Evolutionary conservation across 768 basidiomycete genomes (phyloP), one percentile per base, ranked within the genome.

Genomic region (Kondoa malvinella): DNA sequence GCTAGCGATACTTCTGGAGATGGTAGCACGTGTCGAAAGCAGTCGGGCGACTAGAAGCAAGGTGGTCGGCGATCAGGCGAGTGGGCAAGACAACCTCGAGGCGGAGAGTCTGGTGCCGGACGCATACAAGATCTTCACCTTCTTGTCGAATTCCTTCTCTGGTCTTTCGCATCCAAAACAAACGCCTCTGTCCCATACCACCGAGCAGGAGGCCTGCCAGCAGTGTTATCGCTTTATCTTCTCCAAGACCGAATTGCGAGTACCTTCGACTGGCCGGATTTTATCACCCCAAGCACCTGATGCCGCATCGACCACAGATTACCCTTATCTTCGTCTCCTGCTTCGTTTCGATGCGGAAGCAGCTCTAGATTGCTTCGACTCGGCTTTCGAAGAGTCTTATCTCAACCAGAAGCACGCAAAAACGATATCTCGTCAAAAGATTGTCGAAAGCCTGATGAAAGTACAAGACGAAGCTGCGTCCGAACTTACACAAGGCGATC

Each of bases 351-450:
- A 97, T 75, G 82, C 94, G 12, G 95, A 99, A 77, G 88, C 90
- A 0, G 88, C 92, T 75, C 83, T 99, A 12, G 91, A 99, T 75
- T 85, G 88, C 1, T 80, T 99, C 69, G 95, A 99, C 76, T 85
- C 92, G 68, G 91, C 89, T 0, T 94, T 97, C 72, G 95, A 99
- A 76, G 92, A 96, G 72, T 77, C 86, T 1, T 94, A 87, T 78
- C 83, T 96, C 33, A 91, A 92, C 75, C 87, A 89, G 67, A 83
- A 86, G 57, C 79, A 68, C 25, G 68, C 30, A 1, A 31, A 16
- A 30, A 25, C 65, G 2, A 34, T 31, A 32, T 29, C 30, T 27
- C 64, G 65, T 4, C 40, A 60, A 26, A 30, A 16, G 1, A 58
- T 71, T 30, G 66, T 56, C 17, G 67, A 82, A 2, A 81, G 80